These are phyloP conservation scores for Jamesozyma lodderae DNA, from an alignment of 805 yeast species.

Conservation along the genomic window DNA sequence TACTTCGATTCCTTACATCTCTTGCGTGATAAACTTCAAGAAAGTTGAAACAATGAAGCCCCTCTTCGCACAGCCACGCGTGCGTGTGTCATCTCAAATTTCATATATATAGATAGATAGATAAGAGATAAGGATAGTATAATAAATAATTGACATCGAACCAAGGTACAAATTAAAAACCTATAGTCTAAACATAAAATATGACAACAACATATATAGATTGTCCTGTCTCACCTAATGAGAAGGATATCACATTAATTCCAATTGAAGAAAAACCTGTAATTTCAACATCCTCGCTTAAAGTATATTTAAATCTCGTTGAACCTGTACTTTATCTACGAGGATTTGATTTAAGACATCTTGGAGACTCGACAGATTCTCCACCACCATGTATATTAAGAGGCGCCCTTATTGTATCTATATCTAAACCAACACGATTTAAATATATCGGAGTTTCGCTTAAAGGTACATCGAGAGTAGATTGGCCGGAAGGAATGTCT, in stretches of 20 bases:
- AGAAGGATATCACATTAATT: slow-evolving; percentile 39
- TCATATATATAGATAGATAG: neutral
- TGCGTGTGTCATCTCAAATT: too few species aligned
- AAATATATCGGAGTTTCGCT: slow-evolving; percentile 52
- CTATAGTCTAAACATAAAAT: neutral
- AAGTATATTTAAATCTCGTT: slow-evolving; percentile 59
- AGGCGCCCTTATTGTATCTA: slow-evolving; percentile 62
- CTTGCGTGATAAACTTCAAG: too few species aligned
- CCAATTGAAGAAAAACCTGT: slow-evolving; percentile 35
- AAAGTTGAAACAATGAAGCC: too few species aligned
- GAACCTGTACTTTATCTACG: slow-evolving; percentile 72
- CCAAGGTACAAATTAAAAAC: neutral
- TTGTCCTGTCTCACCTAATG: slow-evolving; percentile 39
- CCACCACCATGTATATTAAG: slow-evolving; percentile 39
- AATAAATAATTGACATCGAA: neutral
- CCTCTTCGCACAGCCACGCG: too few species aligned
- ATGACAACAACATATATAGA: neutral
- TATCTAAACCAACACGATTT: slow-evolving; percentile 60
- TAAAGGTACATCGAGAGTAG: slow-evolving; percentile 63
- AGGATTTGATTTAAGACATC: slow-evolving; percentile 51
- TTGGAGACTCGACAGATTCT: neutral
- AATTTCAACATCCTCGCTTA: slow-evolving; percentile 52
- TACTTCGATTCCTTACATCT: too few species aligned
- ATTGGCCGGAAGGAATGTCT: slow-evolving; percentile 97
- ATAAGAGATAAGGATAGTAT: neutral